phyloP scores from a whole-genome alignment of 225 moss, liverwort and hornwort genomes.

The Straminergon stramineum region DNA sequence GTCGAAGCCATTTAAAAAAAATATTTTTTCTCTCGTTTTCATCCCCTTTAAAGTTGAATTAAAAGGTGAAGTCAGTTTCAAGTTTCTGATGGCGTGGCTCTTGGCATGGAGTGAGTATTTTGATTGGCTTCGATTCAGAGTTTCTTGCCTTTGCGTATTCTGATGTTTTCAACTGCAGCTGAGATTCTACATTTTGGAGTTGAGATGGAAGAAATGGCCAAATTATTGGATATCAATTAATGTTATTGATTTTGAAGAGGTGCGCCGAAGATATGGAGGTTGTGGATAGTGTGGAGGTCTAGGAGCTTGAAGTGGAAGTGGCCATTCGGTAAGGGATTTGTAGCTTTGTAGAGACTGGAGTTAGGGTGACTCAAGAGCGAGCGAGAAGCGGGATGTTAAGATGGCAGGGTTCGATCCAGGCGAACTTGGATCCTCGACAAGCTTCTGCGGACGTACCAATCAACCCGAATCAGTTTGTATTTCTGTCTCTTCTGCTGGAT shows the following conservation, averaged over 20 bases:
- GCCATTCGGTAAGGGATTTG: neutral
- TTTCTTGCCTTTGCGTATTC: neutral
- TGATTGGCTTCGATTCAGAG: neutral
- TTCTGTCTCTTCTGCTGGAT: neutral
- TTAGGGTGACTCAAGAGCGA: neutral
- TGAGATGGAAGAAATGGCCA: neutral
- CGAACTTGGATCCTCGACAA: constrained; percentile 38
- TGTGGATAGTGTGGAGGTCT: neutral
- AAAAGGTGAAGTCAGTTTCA: neutral
- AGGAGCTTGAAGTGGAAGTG: neutral
- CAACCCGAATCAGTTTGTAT: constrained; percentile 35
- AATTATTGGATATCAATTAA: neutral
- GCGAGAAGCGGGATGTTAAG: constrained; percentile 33
- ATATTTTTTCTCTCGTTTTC: neutral
- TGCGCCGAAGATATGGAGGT: neutral
- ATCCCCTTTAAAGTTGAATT: neutral
- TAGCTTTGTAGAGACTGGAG: neutral
- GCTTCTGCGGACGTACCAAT: constrained; percentile 16
- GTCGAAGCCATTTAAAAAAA: neutral
- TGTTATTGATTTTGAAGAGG: neutral
- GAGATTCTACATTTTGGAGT: neutral
- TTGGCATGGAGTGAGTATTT: neutral
- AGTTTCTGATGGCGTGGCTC: neutral
- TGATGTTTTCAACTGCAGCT: neutral
- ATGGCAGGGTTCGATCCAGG: constrained; percentile 50